phyloP scores from a whole-genome alignment of 169 alveolate genomes.

The Eimeria acervulina region DNA sequence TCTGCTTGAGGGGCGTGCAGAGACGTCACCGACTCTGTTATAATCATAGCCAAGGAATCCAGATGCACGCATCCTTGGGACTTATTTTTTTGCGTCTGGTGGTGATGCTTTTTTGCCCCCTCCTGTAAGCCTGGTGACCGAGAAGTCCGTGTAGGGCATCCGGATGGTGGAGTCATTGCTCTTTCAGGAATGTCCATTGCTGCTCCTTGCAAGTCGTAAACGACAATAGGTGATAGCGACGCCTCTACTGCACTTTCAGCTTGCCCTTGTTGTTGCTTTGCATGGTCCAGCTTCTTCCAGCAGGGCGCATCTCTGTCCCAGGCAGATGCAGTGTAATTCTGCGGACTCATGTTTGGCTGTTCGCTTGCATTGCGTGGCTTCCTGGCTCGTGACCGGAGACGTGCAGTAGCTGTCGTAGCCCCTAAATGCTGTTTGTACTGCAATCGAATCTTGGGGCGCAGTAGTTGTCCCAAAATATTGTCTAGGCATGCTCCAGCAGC shows the following conservation, averaged over 20 bases:
- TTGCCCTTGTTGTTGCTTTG: constrained; percentile 54
- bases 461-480: constrained; percentile 18
- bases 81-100: background rate
- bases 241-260: background rate
- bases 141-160: background rate
- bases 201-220: background rate
- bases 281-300: constrained; percentile 61
- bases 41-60: constrained; percentile 33
- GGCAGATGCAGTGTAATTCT: background rate
- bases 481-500: constrained; percentile 42
- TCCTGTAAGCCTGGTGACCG: background rate
- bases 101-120: background rate
- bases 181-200: background rate
- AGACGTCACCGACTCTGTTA: constrained; percentile 3
- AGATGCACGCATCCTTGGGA: background rate
- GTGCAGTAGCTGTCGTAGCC: constrained; percentile 53
- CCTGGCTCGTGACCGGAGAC: constrained; percentile 27
- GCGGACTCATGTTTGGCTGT: background rate
- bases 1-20: constrained; percentile 46
- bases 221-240: background rate
- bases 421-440: constrained; percentile 51
- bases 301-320: constrained; percentile 26
- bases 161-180: background rate
- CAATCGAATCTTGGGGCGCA: constrained; percentile 60
- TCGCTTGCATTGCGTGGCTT: background rate